These are phyloP conservation scores for Massarina eburnea DNA, from an alignment of 2,329 filamentous ascomycete genomes.

Conservation along the genomic window DNA sequence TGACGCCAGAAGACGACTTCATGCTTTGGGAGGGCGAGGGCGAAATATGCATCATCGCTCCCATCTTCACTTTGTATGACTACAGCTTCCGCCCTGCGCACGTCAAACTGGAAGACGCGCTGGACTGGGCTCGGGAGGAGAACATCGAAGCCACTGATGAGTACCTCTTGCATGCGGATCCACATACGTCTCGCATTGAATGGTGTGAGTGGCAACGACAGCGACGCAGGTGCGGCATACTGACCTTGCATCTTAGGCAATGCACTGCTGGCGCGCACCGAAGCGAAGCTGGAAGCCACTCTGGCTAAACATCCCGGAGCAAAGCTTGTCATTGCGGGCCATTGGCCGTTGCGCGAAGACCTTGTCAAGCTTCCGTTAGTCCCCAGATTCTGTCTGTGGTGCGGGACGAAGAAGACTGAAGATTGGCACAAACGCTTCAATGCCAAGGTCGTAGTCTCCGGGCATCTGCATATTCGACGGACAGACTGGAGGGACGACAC, in stretches of 20 bases:
- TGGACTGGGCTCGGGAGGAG: conserved; percentile 50
- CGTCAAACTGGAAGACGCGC: conserved; percentile 51
- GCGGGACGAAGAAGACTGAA: conserved; percentile 50
- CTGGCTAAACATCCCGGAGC: conserved; percentile 31
- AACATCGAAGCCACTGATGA: conserved; percentile 52
- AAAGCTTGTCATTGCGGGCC: conserved; percentile 47
- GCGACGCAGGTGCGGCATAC: too few relatives aligned
- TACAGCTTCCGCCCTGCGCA: conserved; percentile 58
- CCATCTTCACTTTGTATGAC: conserved; percentile 62
- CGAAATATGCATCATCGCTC: conserved; percentile 53
- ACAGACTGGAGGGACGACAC: conserved; percentile 52
- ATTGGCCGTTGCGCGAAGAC: conserved; percentile 52
- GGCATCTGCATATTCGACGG: conserved; percentile 49
- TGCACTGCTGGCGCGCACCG: conserved; percentile 43
- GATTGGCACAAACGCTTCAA: conserved; percentile 51
- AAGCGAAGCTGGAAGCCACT: conserved; percentile 44
- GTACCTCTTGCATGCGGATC: conserved; percentile 48
- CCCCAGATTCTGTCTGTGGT: conserved; percentile 51
- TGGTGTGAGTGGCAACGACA: too few relatives aligned
- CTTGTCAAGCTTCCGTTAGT: conserved; percentile 47
- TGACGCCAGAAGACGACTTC: conserved; percentile 60
- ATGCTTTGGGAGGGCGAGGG: conserved; percentile 56
- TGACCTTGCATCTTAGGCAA: too few relatives aligned
- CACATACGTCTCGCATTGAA: conserved; percentile 46
- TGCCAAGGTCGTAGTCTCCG: conserved; percentile 50